Conservation (phyloP, 1,284 basidiomycete species). For the Flammula alnicola region DNA sequence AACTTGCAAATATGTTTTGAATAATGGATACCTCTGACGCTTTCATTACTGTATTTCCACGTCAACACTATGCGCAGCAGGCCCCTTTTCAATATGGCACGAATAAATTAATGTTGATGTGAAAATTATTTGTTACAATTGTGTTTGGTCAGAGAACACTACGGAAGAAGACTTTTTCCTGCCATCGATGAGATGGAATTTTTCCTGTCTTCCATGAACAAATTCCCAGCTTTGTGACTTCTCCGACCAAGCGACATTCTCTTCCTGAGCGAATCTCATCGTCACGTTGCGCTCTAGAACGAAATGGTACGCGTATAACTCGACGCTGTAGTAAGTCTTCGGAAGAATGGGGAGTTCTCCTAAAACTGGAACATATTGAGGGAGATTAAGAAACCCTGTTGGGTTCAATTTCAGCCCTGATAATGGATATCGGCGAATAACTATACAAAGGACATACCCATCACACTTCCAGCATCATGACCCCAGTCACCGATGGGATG, state of each 20-base stretch:
- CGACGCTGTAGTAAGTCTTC: slow-evolving; percentile 55
- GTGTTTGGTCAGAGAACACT: slow-evolving; percentile 16
- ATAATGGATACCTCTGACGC: slow-evolving; percentile 3
- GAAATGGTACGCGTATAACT: slow-evolving; percentile 53
- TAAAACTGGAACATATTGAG: slow-evolving; percentile 46
- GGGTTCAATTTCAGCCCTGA: background rate
- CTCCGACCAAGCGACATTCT: slow-evolving; percentile 53
- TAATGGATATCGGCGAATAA: background rate
- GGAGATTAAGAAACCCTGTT: slow-evolving; percentile 52
- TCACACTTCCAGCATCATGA: slow-evolving; percentile 56
- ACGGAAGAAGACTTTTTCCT: slow-evolving; percentile 15
- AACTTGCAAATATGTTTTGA: slow-evolving; percentile 85
- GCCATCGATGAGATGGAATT: slow-evolving; percentile 45
- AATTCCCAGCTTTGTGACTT: slow-evolving; percentile 47
- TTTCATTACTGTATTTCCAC: background rate
- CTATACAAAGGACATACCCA: slow-evolving; percentile 39
- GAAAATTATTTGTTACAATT: slow-evolving; percentile 1
- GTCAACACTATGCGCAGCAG: too few relatives aligned
- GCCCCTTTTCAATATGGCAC: background rate
- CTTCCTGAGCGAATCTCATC: slow-evolving; percentile 50
- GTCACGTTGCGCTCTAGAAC: slow-evolving; percentile 54
- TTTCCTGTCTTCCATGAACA: slow-evolving; percentile 54
- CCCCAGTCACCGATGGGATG: slow-evolving; percentile 63
- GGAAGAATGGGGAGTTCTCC: slow-evolving; percentile 50
- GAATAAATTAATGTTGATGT: background rate